These are phyloP conservation scores for Lasiosphaeria hispida DNA, from an alignment of 495 filamentous ascomycete genomes.

Conservation along the genomic window DNA sequence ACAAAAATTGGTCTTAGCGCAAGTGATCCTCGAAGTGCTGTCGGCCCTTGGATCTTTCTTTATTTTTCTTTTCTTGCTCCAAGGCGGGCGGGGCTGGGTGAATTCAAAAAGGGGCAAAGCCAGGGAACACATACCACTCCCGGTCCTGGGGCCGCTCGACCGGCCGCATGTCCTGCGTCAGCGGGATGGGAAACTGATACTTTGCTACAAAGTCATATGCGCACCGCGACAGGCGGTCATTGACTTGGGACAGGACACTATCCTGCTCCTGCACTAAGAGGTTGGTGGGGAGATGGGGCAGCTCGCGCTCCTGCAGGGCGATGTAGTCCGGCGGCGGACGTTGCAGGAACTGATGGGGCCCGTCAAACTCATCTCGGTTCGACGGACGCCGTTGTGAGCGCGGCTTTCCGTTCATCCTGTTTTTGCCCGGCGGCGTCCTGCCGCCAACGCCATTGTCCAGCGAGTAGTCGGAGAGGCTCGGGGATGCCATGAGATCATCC, in stretches of 20 bases:
- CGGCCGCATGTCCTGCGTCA: slow-evolving; percentile 74
- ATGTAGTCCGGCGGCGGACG: slow-evolving; percentile 62
- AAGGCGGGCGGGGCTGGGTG: too few relatives aligned
- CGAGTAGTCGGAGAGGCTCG: slow-evolving; percentile 45
- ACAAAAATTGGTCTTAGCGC: too few relatives aligned
- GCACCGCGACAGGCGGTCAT: slow-evolving; percentile 78
- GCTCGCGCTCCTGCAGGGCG: slow-evolving; percentile 70
- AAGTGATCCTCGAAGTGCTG: too few relatives aligned
- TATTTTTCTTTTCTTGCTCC: too few relatives aligned
- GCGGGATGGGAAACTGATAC: slow-evolving; percentile 83
- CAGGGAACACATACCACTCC: slow-evolving; percentile 52
- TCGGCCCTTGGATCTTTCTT: too few relatives aligned
- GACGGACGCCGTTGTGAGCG: slow-evolving; percentile 68
- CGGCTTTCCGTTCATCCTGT: slow-evolving; percentile 47
- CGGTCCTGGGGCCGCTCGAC: slow-evolving; percentile 76
- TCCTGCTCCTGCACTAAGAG: slow-evolving; percentile 82
- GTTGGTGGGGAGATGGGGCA: slow-evolving; percentile 79
- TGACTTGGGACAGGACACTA: slow-evolving; percentile 71
- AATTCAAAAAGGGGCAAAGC: too few relatives aligned
- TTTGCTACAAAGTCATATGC: slow-evolving; percentile 87
- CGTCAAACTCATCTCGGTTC: slow-evolving; percentile 88
- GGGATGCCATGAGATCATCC: slow-evolving; percentile 46
- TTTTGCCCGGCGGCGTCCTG: slow-evolving; percentile 38
- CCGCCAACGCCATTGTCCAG: slow-evolving; percentile 34
- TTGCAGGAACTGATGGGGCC: slow-evolving; percentile 75